Evolutionary conservation across 2,329 filamentous ascomycete species (phyloP).

Genomic region (Aotearoamyces nothofagi): DNA sequence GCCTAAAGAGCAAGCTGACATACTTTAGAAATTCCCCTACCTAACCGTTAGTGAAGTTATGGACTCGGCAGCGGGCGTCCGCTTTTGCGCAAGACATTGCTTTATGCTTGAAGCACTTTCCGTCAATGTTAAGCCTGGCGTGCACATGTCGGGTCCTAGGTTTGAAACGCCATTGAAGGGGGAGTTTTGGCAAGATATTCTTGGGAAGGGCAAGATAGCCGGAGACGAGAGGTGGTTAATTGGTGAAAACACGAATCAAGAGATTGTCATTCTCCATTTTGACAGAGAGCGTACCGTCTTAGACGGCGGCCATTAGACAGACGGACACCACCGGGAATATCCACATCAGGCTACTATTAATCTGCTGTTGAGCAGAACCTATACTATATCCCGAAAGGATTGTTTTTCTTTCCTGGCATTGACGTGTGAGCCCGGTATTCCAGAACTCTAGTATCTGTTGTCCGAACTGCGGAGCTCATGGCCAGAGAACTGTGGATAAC

Average conservation of each 20-base stretch:
- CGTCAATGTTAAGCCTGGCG: conserved; percentile 24
- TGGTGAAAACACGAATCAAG: conserved; percentile 35
- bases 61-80: conserved; percentile 28
- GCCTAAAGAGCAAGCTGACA: too few relatives aligned
- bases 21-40: conserved; percentile 29
- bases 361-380: too few relatives aligned
- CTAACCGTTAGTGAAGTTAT: conserved; percentile 30
- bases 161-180: conserved; percentile 27
- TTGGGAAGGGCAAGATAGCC: conserved; percentile 35
- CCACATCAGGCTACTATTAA: too few relatives aligned
- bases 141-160: conserved; percentile 16
- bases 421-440: too few relatives aligned
- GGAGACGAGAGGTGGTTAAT: conserved; percentile 48
- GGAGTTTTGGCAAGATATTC: conserved; percentile 30
- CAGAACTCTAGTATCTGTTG: too few relatives aligned
- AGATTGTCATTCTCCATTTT: conserved; percentile 38
- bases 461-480: too few relatives aligned
- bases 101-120: conserved; percentile 31
- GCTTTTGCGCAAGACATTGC: conserved; percentile 28
- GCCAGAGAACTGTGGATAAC: too few relatives aligned
- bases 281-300: too few relatives aligned
- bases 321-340: too few relatives aligned
- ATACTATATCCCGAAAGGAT: too few relatives aligned
- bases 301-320: too few relatives aligned
- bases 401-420: too few relatives aligned